phyloP scores from a whole-genome alignment of 257 asterid species.

The Rehmannia glutinosa region DNA sequence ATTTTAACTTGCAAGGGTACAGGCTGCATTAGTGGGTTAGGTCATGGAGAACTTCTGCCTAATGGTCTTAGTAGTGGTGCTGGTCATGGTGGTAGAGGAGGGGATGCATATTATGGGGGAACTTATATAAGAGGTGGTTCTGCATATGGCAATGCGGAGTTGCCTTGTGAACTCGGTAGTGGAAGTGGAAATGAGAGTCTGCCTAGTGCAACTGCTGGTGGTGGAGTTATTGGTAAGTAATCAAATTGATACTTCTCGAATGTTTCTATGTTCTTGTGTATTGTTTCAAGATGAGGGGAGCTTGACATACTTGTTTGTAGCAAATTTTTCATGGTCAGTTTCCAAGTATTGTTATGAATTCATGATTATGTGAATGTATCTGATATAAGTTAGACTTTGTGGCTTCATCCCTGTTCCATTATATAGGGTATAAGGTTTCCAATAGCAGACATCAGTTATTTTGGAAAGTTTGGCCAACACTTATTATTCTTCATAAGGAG shows the following conservation, averaged over 20 bases:
- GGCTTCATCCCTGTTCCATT: slow-evolving; percentile 3
- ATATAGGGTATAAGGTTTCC: background rate
- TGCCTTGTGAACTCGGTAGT: slow-evolving; percentile 94
- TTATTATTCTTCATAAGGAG: background rate
- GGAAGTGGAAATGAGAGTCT: slow-evolving; percentile 83
- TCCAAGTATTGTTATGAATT: background rate
- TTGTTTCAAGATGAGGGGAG: slow-evolving; percentile 6
- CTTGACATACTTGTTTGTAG: slow-evolving; percentile 1
- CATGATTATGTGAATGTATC: background rate
- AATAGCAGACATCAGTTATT: background rate
- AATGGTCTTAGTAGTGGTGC: slow-evolving; percentile 82
- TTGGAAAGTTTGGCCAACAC: background rate
- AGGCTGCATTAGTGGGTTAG: slow-evolving; percentile 87
- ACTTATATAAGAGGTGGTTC: slow-evolving; percentile 61
- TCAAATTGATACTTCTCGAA: slow-evolving; percentile 11
- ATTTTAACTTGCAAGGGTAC: slow-evolving; percentile 31
- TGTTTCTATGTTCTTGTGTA: background rate
- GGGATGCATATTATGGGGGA: slow-evolving; percentile 73
- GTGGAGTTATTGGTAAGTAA: slow-evolving; percentile 75
- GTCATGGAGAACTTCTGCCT: slow-evolving; percentile 66
- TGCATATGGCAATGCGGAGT: slow-evolving; percentile 64
- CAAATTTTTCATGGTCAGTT: background rate
- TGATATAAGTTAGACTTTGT: background rate
- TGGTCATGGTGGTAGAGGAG: slow-evolving; percentile 96
- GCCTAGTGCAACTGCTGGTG: slow-evolving; percentile 67